Evolutionary conservation across 169 alveolate genomes (phyloP), one percentile per base, ranked within the genome.

Genomic region (Amoebophrya sp.): DNA sequence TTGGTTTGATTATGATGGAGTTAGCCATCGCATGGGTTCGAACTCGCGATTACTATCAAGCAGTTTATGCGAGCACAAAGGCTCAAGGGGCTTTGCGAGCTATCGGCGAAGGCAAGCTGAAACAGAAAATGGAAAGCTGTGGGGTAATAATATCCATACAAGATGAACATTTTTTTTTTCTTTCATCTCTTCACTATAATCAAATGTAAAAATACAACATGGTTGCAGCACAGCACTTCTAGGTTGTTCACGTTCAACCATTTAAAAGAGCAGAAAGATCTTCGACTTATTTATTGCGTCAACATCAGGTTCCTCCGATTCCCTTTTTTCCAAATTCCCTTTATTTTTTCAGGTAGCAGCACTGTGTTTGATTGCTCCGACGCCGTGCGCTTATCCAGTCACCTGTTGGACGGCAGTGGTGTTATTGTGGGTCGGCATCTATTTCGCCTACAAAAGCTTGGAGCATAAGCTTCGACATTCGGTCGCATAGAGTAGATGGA

Each of bases 311-410:
- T n/a, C n/a, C n/a, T n/a, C n/a, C n/a, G n/a, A n/a, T n/a, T n/a
- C n/a, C n/a, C n/a, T n/a, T n/a, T n/a, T n/a, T n/a, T n/a, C n/a
- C n/a, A n/a, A n/a, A n/a, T n/a, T n/a, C n/a, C n/a, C n/a, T n/a
- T n/a, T n/a, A n/a, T n/a, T n/a, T n/a, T n/a, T n/a, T n/a, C 83
- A 65, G 83, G 83, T 65, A 29, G 83, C 83, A 26, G 83, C n/a
- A 0, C n/a, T 65, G 83, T 65, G 83, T 36, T 36, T 65, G 33
- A 26, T 65, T 6, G 0, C 36, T 18, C 83, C 83, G 83, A 6
- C 18, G 10, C 36, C 83, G 83, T 1, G 3, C 38, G 83, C 83
- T 1, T 18, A 12, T 1, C 83, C 83, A 26, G 83, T 18, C 3
- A 1, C 26, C 2, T 65, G 83, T 36, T 26, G 3, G 33, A 12